These are phyloP conservation scores for Solanum arcanum DNA, from an alignment of 257 asterid species.

Conservation along the genomic window DNA sequence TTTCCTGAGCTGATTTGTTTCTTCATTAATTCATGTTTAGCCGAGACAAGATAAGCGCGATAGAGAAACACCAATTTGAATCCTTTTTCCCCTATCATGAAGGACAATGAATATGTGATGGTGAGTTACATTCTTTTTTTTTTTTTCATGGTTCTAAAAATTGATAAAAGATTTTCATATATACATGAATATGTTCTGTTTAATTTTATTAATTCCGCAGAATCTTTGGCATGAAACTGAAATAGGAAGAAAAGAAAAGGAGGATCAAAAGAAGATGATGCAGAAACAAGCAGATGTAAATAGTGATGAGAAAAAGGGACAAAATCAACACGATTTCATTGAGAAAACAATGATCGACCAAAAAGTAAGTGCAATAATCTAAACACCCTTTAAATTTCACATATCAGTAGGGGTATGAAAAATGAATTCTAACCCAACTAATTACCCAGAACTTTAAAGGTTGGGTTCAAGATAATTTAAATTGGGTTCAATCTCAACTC, in stretches of 20 bases:
- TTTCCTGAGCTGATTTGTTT: too few species aligned
- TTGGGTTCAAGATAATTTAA: too few species aligned
- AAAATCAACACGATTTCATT: neutral
- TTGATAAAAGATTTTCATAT: neutral
- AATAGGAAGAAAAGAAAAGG: neutral
- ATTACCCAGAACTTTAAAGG: too few species aligned
- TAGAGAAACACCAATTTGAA: too few species aligned
- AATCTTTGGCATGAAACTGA: neutral
- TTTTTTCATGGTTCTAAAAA: neutral
- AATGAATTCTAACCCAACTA: too few species aligned
- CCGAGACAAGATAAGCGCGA: too few species aligned
- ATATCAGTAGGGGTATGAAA: too few species aligned
- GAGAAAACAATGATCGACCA: neutral
- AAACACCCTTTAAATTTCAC: too few species aligned
- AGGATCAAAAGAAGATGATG: neutral
- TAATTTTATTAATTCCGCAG: neutral
- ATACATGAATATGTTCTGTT: neutral
- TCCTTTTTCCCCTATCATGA: neutral
- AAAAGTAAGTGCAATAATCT: neutral
- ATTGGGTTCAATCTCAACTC: too few species aligned
- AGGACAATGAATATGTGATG: neutral
- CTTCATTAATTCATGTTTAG: neutral
- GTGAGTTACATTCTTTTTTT: neutral
- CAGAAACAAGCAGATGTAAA: neutral
- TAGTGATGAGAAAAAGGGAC: neutral